Base-by-base conservation (phyloP, 805 yeast genomes). In the Saccharomyces mikatae region DNA sequence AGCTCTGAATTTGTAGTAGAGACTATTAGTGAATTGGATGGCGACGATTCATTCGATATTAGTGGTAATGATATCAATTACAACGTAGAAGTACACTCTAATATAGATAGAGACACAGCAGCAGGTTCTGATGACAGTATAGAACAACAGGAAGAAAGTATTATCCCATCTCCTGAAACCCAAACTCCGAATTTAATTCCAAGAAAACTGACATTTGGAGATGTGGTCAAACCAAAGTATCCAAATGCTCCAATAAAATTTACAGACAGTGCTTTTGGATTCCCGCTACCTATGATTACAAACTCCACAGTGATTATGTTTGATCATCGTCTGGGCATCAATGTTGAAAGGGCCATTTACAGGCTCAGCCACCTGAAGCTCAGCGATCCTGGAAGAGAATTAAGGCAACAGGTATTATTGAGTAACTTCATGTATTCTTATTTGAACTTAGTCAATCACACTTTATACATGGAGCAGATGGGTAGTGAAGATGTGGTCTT, bases 401-500 rank as follows among this genome's bases (percentile, higher is more conserved):
- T 94, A 58, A 78, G 90, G 41, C 97, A 94, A 68, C 99, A 94
- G 68, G 99, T 94, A 1, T 70, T 94, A 50, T 73, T 94, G 59
- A 89, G 97, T 56, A 94, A 94, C 69, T 94, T 94, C 80, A 94
- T 94, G 99, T 94, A 94, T 67, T 92, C 97, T 0, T 94, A 94
- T 71, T 78, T 94, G 75, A 92, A 94, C 66, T 76, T 94, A 70
- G 96, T 94, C 54, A 96, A 92, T 69, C 97, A 92, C 67, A 91
- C 92, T 14, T 74, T 87, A 60, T 89, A 85, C 69, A 70, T 87
- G 57, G 92, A 87, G 62, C 89, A 84, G 56, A 69, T 75, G 57
- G 79, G 75, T 30, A 49, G 48, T 31, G 41, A 49, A 27, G 50
- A 32, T 17, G 48, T 44, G 3, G 47, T 36, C 44, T 11, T 49